A percentile compares a stretch with the other conserved stretches of the same genome.
These are phyloP conservation scores for Phytopythium boreale DNA, from an alignment of 352 stramenopile genomes.

Conservation along the genomic window DNA sequence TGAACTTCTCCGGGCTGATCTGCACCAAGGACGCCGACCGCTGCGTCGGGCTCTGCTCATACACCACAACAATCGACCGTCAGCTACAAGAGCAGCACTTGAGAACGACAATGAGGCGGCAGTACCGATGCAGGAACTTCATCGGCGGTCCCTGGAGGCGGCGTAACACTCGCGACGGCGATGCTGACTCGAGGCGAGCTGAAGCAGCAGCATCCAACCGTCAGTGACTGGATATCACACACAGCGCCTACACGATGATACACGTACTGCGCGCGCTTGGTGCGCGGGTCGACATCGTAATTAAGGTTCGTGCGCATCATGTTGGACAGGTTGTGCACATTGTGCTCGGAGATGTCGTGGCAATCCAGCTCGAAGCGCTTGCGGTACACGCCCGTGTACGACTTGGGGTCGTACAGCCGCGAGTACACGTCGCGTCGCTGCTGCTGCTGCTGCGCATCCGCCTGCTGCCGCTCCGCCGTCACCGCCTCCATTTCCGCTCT, in stretches of 20 bases:
- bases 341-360: slow-evolving; percentile 42
- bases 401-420: slow-evolving; percentile 53
- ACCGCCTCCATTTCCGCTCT: slow-evolving; percentile 5
- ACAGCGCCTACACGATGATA: neutral
- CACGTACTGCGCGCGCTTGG: slow-evolving; percentile 43
- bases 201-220: neutral
- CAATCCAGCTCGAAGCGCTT: slow-evolving; percentile 58
- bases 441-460: slow-evolving; percentile 3
- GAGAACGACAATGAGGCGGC: slow-evolving; percentile 3
- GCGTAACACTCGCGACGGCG: slow-evolving; percentile 1
- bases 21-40: slow-evolving; percentile 16
- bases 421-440: slow-evolving; percentile 37
- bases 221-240: neutral
- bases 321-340: slow-evolving; percentile 53
- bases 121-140: slow-evolving; percentile 11
- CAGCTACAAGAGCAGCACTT: neutral
- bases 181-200: slow-evolving; percentile 18
- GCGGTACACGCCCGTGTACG: slow-evolving; percentile 63
- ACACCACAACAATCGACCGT: neutral
- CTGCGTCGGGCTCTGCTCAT: slow-evolving; percentile 6
- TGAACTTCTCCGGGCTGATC: slow-evolving; percentile 30
- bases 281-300: slow-evolving; percentile 38
- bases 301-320: slow-evolving; percentile 57
- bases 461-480: no score
- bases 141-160: slow-evolving; percentile 2